Conservation (phyloP, 371 early-diverging fungal species). For the Nematocida homosporus region DNA sequence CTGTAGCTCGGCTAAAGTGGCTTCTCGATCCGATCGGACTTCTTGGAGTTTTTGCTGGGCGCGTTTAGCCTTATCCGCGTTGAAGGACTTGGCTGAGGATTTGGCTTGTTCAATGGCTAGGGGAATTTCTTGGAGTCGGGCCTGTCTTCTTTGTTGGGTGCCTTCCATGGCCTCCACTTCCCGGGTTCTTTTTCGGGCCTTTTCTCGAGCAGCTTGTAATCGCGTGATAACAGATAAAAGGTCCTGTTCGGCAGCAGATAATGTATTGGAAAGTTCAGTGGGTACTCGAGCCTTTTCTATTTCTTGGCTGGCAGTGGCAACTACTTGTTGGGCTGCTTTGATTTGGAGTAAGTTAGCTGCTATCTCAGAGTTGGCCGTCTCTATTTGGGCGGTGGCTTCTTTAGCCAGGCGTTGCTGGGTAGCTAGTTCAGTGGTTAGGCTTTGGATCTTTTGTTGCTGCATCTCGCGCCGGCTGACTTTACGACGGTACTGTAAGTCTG, state of each 20-base stretch:
- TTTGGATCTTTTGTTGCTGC: conserved; percentile 70
- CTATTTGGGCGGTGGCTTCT: not conserved
- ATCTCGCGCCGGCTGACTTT: conserved; percentile 74
- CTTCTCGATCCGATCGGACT: conserved; percentile 14
- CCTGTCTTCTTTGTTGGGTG: conserved; percentile 1
- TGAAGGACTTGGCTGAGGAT: conserved; percentile 21
- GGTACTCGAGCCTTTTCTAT: conserved; percentile 14
- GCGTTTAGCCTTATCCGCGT: conserved; percentile 42
- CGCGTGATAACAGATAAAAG: conserved; percentile 9
- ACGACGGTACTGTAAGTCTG: conserved; percentile 71
- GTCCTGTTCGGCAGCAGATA: not conserved
- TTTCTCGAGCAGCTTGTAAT: conserved; percentile 7
- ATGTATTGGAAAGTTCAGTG: no score
- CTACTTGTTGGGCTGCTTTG: no score
- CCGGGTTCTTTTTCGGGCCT: conserved; percentile 8
- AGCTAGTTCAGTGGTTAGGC: conserved; percentile 14
- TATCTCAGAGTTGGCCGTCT: no score
- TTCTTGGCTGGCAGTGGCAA: no score
- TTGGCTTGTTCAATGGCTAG: conserved; percentile 15
- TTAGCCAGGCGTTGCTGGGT: not conserved
- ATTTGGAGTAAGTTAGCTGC: no score
- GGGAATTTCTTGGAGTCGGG: conserved; percentile 1
- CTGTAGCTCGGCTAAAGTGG: conserved; percentile 22
- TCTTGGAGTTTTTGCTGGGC: conserved; percentile 29
- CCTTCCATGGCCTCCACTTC: conserved; percentile 10